A percentile compares a stretch with the other conserved stretches of the same genome.
Conservation (phyloP, 139 green algal species). For the Chlorella sp. region DNA sequence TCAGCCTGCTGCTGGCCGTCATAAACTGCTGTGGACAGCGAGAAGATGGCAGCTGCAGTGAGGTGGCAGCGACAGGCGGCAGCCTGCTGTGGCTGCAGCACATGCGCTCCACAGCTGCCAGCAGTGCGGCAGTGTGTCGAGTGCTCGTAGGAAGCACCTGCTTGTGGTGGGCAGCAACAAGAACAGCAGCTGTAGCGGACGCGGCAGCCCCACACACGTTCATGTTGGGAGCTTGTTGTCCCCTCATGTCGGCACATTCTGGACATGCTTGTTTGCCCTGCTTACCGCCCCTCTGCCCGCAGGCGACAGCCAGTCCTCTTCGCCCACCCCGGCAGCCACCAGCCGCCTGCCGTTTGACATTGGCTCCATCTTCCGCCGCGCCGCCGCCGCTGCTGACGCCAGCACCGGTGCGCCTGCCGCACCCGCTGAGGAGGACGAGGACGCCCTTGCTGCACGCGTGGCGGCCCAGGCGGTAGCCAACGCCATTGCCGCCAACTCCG, state of each 20-base stretch:
- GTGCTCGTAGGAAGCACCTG: too few species aligned
- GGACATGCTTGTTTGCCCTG: neutral
- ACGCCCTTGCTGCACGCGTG: neutral
- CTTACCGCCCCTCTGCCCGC: neutral
- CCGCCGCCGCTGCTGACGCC: neutral
- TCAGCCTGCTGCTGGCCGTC: neutral
- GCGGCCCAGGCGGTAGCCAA: neutral
- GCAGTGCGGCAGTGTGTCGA: too few species aligned
- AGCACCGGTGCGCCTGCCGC: neutral
- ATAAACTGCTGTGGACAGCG: neutral
- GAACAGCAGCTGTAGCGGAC: too few species aligned
- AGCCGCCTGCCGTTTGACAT: slow-evolving; percentile 11
- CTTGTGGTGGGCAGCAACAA: too few species aligned
- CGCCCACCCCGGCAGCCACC: neutral
- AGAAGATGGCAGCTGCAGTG: neutral
- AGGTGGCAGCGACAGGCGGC: neutral
- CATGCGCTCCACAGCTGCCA: too few species aligned
- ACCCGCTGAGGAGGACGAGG: slow-evolving; percentile 9
- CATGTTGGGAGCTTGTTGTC: neutral
- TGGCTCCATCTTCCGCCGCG: slow-evolving; percentile 12
- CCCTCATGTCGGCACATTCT: neutral
- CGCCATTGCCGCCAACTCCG: slow-evolving; percentile 5
- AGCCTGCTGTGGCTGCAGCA: neutral
- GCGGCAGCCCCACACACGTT: too few species aligned
- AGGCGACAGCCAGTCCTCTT: neutral